phyloP scores from a whole-genome alignment of 1,284 basidiomycete genomes.

The Malassezia yamatoensis region DNA sequence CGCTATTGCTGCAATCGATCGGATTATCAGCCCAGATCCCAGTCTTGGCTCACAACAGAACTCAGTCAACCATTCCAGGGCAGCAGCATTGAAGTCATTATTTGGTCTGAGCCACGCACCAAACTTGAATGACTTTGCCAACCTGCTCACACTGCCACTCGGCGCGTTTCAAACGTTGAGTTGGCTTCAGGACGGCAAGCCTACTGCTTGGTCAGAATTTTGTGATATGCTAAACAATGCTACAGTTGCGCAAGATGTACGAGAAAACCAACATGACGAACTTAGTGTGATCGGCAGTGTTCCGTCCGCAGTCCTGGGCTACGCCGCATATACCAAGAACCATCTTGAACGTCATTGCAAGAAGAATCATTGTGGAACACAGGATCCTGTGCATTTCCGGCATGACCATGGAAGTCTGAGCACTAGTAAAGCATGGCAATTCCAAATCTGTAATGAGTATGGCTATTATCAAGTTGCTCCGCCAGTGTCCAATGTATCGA shows the following conservation, averaged over 20 bases:
- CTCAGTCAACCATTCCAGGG: conserved; percentile 20
- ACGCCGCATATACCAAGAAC: not conserved
- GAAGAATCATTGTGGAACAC: not conserved
- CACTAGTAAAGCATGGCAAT: conserved; percentile 75
- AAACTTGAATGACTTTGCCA: conserved; percentile 31
- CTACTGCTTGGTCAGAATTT: not conserved
- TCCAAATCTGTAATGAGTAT: conserved; percentile 74
- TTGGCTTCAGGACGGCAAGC: not conserved
- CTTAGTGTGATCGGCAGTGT: not conserved
- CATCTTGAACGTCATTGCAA: not conserved
- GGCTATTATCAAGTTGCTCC: conserved; percentile 62
- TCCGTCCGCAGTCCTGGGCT: not conserved
- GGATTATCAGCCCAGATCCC: conserved; percentile 34
- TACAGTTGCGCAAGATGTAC: not conserved
- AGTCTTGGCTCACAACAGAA: conserved; percentile 24
- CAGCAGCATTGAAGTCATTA: conserved; percentile 22
- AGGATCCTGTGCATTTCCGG: not conserved
- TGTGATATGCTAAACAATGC: not conserved
- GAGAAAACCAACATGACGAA: not conserved
- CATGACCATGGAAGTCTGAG: conserved; percentile 60
- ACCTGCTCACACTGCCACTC: conserved; percentile 30
- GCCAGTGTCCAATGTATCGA: conserved; percentile 15
- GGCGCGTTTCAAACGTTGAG: conserved; percentile 29
- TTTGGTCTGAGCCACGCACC: conserved; percentile 27
- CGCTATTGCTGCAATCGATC: conserved; percentile 38